Evolutionary conservation across 768 basidiomycete species (phyloP).

Genomic region (Lentinula sp.): DNA sequence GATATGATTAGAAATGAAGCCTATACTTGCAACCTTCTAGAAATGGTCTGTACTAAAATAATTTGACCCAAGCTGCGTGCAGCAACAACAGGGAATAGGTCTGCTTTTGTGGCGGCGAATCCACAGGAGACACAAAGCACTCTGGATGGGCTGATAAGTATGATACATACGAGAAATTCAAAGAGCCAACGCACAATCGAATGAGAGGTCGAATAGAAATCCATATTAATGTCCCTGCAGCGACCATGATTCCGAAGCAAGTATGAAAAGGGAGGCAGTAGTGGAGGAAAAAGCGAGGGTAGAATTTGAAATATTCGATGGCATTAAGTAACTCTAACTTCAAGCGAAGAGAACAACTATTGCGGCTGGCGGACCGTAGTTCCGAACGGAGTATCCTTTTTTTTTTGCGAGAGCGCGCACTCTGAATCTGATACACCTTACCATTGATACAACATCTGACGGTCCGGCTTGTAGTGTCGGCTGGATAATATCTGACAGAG

Average conservation of each 20-base stretch:
- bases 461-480: too few species aligned
- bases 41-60: slow-evolving; percentile 32
- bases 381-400: too few species aligned
- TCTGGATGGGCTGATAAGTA: slow-evolving; percentile 16
- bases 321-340: background rate
- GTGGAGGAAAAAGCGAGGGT: background rate
- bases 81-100: slow-evolving; percentile 36
- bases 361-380: too few species aligned
- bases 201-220: slow-evolving; percentile 39
- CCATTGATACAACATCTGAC: too few species aligned
- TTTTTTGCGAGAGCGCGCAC: too few species aligned
- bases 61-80: slow-evolving; percentile 42
- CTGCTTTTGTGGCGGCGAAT: slow-evolving; percentile 36
- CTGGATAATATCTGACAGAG: too few species aligned
- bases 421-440: too few species aligned
- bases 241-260: slow-evolving; percentile 11
- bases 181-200: slow-evolving; percentile 26
- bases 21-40: background rate
- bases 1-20: background rate
- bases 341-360: background rate
- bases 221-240: slow-evolving; percentile 35
- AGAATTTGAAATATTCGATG: background rate
- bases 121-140: slow-evolving; percentile 35
- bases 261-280: too few species aligned
- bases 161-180: background rate